Conservation (phyloP, 169 alveolate genomes). For the Besnoitia besnoiti region DNA sequence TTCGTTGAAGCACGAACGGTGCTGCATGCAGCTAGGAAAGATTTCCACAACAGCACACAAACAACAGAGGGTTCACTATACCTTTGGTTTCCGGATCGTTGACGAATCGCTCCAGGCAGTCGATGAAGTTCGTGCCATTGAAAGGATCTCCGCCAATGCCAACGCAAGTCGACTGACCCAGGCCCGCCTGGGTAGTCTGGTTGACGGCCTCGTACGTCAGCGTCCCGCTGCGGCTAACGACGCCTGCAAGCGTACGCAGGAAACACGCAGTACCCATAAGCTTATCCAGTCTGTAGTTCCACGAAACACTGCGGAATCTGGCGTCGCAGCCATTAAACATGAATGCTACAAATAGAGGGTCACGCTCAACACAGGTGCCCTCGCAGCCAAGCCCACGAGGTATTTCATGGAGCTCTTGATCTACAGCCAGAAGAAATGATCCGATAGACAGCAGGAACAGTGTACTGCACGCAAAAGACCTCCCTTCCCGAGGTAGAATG, state of each 20-base stretch:
- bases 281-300: too few species aligned
- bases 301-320: too few species aligned
- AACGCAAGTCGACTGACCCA: conserved; percentile 97
- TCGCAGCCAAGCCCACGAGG: background rate
- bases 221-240: conserved; percentile 85
- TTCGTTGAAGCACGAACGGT: too few species aligned
- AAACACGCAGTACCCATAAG: background rate
- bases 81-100: conserved; percentile 95
- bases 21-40: too few species aligned
- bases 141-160: conserved; percentile 98
- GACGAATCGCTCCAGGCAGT: conserved; percentile 92
- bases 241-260: conserved; percentile 39
- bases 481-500: too few species aligned
- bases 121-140: conserved; percentile 97
- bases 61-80: too few species aligned
- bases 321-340: too few species aligned
- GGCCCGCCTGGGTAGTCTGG: conserved; percentile 95
- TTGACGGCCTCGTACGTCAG: conserved; percentile 98
- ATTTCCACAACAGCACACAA: too few species aligned
- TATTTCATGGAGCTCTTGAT: too few species aligned
- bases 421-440: too few species aligned
- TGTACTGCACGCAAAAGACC: too few species aligned
- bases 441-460: too few species aligned
- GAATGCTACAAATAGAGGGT: background rate
- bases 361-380: background rate